Evolutionary conservation across 768 basidiomycete genomes (phyloP).

Genomic region (Aureoboletus auriporus): DNA sequence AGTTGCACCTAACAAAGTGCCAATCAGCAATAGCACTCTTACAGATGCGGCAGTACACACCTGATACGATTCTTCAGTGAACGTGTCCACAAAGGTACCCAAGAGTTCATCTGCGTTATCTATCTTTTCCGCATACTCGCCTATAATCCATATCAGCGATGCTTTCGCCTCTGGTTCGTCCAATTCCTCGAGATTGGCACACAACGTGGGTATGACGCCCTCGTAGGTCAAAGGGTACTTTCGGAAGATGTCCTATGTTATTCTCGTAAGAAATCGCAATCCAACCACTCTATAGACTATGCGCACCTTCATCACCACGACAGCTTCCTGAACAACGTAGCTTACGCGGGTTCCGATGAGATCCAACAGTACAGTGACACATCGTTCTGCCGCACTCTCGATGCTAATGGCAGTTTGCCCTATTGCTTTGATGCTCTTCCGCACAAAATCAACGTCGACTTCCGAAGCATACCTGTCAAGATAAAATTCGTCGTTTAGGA

Average conservation of each 20-base stretch:
- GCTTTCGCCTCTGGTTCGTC: constrained; percentile 99
- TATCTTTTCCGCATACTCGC: constrained; percentile 96
- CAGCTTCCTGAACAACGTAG: constrained; percentile 97
- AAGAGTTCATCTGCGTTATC: constrained; percentile 95
- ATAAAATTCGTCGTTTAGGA: constrained; percentile 2
- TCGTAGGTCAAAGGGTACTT: constrained; percentile 97
- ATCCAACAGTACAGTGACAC: constrained; percentile 90
- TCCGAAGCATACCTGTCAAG: constrained; percentile 83
- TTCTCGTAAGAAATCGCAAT: background rate
- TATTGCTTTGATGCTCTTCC: constrained; percentile 91
- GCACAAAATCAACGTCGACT: constrained; percentile 97
- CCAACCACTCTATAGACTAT: background rate
- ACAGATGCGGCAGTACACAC: constrained; percentile 35
- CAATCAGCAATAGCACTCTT: background rate
- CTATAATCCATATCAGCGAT: constrained; percentile 98
- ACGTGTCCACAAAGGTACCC: constrained; percentile 85
- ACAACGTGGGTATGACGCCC: constrained; percentile 92
- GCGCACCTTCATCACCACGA: constrained; percentile 95
- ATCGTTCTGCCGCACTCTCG: constrained; percentile 87
- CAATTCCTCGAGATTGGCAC: constrained; percentile 91
- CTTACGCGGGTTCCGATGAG: constrained; percentile 90
- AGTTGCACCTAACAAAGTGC: constrained; percentile 54
- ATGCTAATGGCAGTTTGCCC: constrained; percentile 97
- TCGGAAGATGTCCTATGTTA: constrained; percentile 87
- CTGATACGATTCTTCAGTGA: constrained; percentile 90